Evolutionary conservation across 169 alveolate species (phyloP).

Genomic region (Plasmodium relictum): DNA sequence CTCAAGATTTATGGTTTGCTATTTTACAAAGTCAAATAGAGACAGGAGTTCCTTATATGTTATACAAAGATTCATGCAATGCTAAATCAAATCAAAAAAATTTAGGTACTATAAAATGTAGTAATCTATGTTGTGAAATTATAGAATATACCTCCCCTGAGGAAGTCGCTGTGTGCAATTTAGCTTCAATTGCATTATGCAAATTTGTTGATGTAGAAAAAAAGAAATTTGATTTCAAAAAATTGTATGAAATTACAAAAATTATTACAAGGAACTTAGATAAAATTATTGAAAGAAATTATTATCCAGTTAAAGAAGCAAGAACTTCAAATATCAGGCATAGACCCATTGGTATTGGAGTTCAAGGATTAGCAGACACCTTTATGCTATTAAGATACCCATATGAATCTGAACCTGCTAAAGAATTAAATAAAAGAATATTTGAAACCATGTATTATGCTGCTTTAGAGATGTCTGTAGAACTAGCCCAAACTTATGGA

Average conservation of each 20-base stretch:
- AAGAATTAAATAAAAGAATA: constrained; percentile 93
- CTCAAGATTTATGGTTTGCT: constrained; percentile 97
- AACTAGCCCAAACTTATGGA: constrained; percentile 95
- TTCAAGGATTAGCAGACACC: constrained; percentile 99
- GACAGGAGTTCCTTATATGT: constrained; percentile 99
- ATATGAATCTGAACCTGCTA: constrained; percentile 96
- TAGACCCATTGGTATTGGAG: constrained; percentile 99
- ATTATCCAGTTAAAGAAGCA: constrained; percentile 97
- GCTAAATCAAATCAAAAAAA: constrained; percentile 97
- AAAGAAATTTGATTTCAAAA: constrained; percentile 86
- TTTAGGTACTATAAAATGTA: constrained; percentile 97
- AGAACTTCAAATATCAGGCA: constrained; percentile 95
- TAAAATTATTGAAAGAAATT: constrained; percentile 96
- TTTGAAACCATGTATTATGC: constrained; percentile 99
- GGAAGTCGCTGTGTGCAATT: constrained; percentile 99
- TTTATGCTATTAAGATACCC: constrained; percentile 95
- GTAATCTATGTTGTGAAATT: constrained; percentile 98
- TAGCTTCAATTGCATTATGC: constrained; percentile 97
- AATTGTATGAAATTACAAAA: constrained; percentile 91
- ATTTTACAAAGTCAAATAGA: constrained; percentile 97
- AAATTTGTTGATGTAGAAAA: constrained; percentile 86
- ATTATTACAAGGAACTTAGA: constrained; percentile 95
- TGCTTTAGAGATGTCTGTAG: constrained; percentile 95
- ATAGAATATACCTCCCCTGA: constrained; percentile 97
- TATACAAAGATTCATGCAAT: constrained; percentile 96